Evolutionary conservation across 2,329 filamentous ascomycete genomes (phyloP).

Genomic region (Colletotrichum sp.): DNA sequence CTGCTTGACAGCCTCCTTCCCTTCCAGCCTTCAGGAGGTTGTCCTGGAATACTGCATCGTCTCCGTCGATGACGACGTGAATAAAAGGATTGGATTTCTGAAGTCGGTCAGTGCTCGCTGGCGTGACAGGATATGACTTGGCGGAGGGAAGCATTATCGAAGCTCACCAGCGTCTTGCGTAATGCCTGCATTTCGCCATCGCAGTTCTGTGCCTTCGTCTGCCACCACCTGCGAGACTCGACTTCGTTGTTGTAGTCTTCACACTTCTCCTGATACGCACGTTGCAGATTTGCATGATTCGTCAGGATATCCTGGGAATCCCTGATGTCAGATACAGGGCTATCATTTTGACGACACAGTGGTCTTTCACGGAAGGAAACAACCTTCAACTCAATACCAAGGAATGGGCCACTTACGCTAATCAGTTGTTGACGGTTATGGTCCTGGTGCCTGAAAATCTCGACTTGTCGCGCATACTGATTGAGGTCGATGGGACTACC

Average conservation of each 20-base stretch:
- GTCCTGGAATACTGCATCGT: constrained; percentile 36
- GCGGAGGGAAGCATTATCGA: neutral
- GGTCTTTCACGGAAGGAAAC: neutral
- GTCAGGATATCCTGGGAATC: neutral
- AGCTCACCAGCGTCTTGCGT: constrained; percentile 1
- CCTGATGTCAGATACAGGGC: neutral
- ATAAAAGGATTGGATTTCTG: constrained; percentile 35
- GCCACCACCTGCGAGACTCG: constrained; percentile 16
- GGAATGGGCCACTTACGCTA: neutral
- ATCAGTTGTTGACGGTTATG: neutral
- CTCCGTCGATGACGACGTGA: constrained; percentile 36
- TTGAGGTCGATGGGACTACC: neutral
- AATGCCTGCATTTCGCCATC: neutral
- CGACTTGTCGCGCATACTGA: neutral
- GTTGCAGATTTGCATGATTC: neutral
- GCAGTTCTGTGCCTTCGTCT: neutral
- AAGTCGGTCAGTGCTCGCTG: neutral
- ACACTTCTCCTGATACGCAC: neutral
- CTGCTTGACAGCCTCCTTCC: constrained; percentile 34
- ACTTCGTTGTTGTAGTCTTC: constrained; percentile 20
- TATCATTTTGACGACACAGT: neutral
- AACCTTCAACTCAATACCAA: neutral
- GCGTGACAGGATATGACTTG: neutral
- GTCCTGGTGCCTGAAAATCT: neutral
- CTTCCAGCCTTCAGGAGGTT: constrained; percentile 31